These are phyloP conservation scores for Heritiera littoralis DNA, from an alignment of 345 rosid genomes.

Conservation along the genomic window DNA sequence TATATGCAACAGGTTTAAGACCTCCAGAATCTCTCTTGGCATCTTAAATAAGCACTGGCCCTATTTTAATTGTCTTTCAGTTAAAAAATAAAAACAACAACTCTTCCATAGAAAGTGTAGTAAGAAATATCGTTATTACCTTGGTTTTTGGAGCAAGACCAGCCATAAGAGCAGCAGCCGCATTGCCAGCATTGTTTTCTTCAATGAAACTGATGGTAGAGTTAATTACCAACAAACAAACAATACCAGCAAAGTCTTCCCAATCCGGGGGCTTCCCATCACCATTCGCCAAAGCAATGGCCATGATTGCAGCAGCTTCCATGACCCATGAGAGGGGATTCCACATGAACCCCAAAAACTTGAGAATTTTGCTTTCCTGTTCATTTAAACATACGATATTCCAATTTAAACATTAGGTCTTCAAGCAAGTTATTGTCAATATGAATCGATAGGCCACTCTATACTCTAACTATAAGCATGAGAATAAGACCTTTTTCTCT, in stretches of 20 bases:
- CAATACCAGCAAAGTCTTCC: slow-evolving; percentile 70
- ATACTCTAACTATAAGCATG: too few species aligned
- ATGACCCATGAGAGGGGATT: slow-evolving; percentile 89
- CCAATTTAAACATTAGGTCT: neutral
- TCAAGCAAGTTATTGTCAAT: neutral
- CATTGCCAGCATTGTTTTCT: slow-evolving; percentile 90
- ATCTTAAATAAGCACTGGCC: neutral
- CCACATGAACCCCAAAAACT: slow-evolving; percentile 94
- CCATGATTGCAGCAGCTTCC: slow-evolving; percentile 90
- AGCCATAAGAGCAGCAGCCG: slow-evolving; percentile 92
- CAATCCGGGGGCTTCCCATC: slow-evolving; percentile 68
- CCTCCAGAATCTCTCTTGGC: neutral
- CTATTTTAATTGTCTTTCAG: neutral
- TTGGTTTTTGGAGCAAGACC: slow-evolving; percentile 70
- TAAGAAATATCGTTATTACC: slow-evolving; percentile 35
- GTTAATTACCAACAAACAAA: slow-evolving; percentile 71
- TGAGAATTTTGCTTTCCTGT: slow-evolving; percentile 73
- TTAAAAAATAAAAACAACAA: neutral
- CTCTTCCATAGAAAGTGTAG: neutral
- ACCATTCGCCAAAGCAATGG: slow-evolving; percentile 84
- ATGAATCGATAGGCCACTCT: neutral
- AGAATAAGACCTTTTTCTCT: slow-evolving; percentile 62
- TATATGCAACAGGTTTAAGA: neutral
- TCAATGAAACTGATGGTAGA: slow-evolving; percentile 83
- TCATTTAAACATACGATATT: neutral